Evolutionary conservation across 148 eudicot species (phyloP).

Genomic region (Chenopodium berlandieri): DNA sequence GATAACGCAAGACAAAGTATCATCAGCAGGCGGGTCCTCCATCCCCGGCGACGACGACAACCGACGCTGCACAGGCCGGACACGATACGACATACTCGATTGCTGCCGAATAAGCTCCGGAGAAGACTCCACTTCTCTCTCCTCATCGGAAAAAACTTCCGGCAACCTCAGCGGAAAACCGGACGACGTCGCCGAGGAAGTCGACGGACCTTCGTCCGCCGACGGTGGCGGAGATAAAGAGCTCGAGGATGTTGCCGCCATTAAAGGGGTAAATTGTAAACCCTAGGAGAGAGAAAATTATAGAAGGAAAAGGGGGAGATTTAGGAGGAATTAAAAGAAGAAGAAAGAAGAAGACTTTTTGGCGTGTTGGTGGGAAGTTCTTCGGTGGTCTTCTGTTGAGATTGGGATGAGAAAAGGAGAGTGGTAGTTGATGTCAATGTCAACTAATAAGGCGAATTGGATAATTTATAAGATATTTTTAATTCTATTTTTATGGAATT

Average conservation of each 20-base stretch:
- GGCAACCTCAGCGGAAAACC: constrained; percentile 15
- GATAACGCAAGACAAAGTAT: constrained; percentile 56
- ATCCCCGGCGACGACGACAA: background rate
- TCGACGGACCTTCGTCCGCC: constrained; percentile 11
- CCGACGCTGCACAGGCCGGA: constrained; percentile 4
- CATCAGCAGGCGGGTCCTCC: constrained; percentile 36
- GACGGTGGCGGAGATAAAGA: constrained; percentile 4
- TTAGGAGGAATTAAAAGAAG: background rate
- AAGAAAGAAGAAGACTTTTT: background rate
- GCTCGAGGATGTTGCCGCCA: constrained; percentile 15
- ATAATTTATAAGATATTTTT: background rate
- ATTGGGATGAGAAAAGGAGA: background rate
- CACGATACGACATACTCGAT: constrained; percentile 31
- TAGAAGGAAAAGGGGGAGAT: background rate
- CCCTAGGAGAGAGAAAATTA: constrained; percentile 36
- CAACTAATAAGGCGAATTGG: background rate
- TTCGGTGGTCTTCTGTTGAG: background rate
- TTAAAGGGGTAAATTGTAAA: background rate
- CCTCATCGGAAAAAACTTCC: constrained; percentile 9
- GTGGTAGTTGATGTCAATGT: constrained; percentile 8
- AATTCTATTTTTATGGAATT: no score
- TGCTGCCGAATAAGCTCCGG: constrained; percentile 28
- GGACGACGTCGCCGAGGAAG: background rate
- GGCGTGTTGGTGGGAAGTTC: constrained; percentile 13
- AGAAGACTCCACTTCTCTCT: background rate